Evolutionary conservation across 345 rosid species (phyloP).

Genomic region (Eucalyptus cloeziana): DNA sequence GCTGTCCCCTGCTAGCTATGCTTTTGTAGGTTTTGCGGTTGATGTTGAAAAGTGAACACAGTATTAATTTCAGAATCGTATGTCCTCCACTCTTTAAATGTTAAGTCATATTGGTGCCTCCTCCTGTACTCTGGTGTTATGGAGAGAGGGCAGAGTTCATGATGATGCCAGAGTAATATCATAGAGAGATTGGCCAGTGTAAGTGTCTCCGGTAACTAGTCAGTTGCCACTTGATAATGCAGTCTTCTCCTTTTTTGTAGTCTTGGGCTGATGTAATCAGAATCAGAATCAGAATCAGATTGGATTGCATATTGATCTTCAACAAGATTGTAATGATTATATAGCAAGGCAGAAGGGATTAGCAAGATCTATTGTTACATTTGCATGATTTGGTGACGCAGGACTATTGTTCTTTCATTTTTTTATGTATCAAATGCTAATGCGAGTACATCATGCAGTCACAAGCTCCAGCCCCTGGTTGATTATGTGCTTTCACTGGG

Average conservation of each 20-base stretch:
- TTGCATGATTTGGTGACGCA: background rate
- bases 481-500: conserved; percentile 44
- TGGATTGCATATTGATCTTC: background rate
- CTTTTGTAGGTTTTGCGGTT: background rate
- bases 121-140: background rate
- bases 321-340: background rate
- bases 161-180: background rate
- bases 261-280: background rate
- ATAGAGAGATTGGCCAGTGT: background rate
- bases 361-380: background rate
- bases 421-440: background rate
- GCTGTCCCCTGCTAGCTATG: background rate
- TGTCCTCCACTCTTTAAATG: background rate
- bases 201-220: background rate
- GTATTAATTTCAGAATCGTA: background rate
- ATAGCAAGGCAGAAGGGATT: background rate
- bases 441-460: conserved; percentile 21
- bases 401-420: background rate
- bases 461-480: conserved; percentile 73
- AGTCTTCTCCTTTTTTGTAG: background rate
- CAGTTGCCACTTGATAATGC: background rate
- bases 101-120: background rate
- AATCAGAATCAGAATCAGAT: background rate
- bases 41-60: background rate
- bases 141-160: background rate